Evolutionary conservation across 2,329 filamentous ascomycete species (phyloP), one percentile per base, ranked within the genome.

Genomic region (Talaromyces rugulosus): DNA sequence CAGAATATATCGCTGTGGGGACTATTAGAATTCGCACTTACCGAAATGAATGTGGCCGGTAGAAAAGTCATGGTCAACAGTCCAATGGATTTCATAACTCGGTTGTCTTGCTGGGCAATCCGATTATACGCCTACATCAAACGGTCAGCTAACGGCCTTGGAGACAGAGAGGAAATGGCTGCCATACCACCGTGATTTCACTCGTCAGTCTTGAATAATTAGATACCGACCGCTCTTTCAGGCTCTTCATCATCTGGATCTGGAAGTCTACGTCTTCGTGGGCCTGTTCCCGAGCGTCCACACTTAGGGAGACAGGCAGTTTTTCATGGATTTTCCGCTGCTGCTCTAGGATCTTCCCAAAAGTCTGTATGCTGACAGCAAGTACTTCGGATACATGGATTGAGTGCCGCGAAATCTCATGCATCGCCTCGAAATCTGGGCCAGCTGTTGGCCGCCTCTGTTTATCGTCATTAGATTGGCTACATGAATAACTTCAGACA

Each of bases 31-130:
- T 3, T 27, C 34, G 36, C 5, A 44, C 61, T 62, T 53, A 62
- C 61, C 18, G 61, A 62, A 47, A 62, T 62, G 36, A 62, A 62
- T 7, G 61, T 58, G n/a, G 61, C 61, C 16, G 61, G 61, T 11
- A 62, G 42, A 28, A 62, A 62, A 18, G 44, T 62, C 61, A 62
- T 62, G 31, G 61, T 62, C 28, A 62, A 58, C 33, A 62, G 59
- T 1, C 56, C 61, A 42, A 62, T 62, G n/a, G 61, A 59, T 36
- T 55, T 62, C 56, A 62, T 53, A 5, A 59, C 61, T 53, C 57
- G 34, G 36, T 62, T 62, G 42, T 62, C 61, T 59, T 62, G 61
- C 52, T 59, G 61, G 18, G 52, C 57, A 11, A 62, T 62, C 9
- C 61, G 61, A 27, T 62, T 62, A 11, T 62, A 62, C 14, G 61